A percentile compares a stretch with the other conserved stretches of the same genome.
phyloP scores from a whole-genome alignment of 2,329 filamentous ascomycete genomes.

The Volutella citrinella region DNA sequence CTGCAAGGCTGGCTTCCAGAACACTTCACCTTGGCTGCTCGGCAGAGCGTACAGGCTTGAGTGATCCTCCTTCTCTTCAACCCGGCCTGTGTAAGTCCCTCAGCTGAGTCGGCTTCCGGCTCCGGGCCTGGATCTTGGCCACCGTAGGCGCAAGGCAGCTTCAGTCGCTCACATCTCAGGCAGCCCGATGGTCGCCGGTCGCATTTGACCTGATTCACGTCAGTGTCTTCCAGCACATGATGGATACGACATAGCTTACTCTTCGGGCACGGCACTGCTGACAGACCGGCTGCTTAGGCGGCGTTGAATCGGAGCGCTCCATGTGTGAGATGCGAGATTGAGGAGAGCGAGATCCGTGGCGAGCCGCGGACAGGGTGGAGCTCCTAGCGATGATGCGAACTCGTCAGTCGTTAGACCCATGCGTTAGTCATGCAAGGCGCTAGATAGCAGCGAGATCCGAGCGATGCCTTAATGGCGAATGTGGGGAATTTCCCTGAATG shows the following conservation, averaged over 20 bases:
- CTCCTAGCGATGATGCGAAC: no score
- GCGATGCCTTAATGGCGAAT: no score
- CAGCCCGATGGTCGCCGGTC: constrained; percentile 18
- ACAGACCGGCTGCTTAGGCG: constrained; percentile 13
- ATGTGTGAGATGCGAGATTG: constrained; percentile 15
- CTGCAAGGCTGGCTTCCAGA: constrained; percentile 29
- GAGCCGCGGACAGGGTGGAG: background rate
- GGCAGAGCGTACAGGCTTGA: constrained; percentile 31
- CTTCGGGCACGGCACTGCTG: constrained; percentile 24
- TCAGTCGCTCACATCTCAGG: constrained; percentile 16
- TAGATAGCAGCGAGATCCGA: no score
- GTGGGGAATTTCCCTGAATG: no score
- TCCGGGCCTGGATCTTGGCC: no score
- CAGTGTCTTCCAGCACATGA: constrained; percentile 3
- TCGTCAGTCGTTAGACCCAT: no score
- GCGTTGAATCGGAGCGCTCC: constrained; percentile 3
- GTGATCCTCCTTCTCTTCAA: constrained; percentile 22
- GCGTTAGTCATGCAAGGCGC: no score
- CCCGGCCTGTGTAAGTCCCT: constrained; percentile 24
- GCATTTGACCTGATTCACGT: constrained; percentile 22
- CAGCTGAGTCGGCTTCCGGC: background rate
- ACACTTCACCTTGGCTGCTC: constrained; percentile 34
- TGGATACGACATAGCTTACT: constrained; percentile 8
- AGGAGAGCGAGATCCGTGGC: constrained; percentile 12
- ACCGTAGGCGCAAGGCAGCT: constrained; percentile 13